Base-by-base conservation (phyloP, 169 alveolate species). In the Eimeria tenella region DNA sequence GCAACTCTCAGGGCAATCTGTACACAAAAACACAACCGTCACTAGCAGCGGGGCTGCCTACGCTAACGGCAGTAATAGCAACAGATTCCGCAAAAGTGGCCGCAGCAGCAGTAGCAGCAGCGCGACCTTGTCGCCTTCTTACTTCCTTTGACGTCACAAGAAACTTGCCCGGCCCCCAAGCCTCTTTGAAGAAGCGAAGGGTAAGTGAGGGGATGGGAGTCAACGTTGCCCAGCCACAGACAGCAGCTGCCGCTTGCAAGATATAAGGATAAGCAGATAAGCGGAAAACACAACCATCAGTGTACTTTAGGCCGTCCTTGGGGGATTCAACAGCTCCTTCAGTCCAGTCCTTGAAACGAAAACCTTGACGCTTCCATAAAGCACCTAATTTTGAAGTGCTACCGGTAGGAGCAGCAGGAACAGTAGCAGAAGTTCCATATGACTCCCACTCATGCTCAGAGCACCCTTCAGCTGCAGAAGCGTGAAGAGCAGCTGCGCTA, bases 271-370 rank as follows among this genome's bases (percentile, higher is more conserved):
- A 93, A 23, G 93, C 90, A 11, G 58, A 86, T 15, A 93, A 56
- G 3, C 9, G 53, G 49, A 93, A 93, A 74, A 93, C 95, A 74
- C 94, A 84, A 60, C 95, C 95, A 62, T 93, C 95, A 58, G 8
- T 62, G 77, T 91, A 91, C 21, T 60, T 74, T 49, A 91, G 65
- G 60, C 87, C 77, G 49, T 71, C 83, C 3, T 53, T 70, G 50
- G 81, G 83, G 56, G 83, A 50, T 68, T 50, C 50, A 50, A 65
- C 50, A 13, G 17, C 25, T 11, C 93, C 93, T 13, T 17, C 4
- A 0, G 93, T 19, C 83, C 83, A 86, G 50, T 86, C 93, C 62
- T 17, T 65, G 42, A 86, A 68, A 9, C 63, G 93, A 6, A 86
- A 55, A 17, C 77, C 17, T 58, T 31, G 15, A 74, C 50, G 58